Evolutionary conservation across 352 stramenopile species (phyloP), one percentile per base, ranked within the genome.

Genomic region (Pythium aristosporum): DNA sequence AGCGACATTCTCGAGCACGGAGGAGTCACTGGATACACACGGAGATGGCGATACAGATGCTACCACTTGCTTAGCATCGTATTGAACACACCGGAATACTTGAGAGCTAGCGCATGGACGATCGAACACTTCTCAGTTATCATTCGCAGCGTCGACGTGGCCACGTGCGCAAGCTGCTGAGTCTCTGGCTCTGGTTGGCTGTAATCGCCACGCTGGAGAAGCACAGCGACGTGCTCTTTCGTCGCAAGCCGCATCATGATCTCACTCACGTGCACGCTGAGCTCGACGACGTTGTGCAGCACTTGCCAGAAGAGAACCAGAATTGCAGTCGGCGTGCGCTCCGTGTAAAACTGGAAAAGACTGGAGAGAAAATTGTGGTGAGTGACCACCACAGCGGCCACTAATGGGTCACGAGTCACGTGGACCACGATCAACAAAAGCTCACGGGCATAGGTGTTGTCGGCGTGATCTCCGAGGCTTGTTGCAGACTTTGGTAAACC

Each of bases 251-350:
- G 61, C 36, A 57, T n/a, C 13, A 50, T 16, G 21, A 68, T 30
- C 3, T 68, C 52, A 12, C 12, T 57, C 16, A 68, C 34, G 30
- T 57, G 43, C 8, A 18, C 16, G 15, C 15, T 16, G 4, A 57
- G 42, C 0, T 13, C 34, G 23, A 62, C 52, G 5, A 68, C 47
- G 37, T 68, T 61, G 34, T 56, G 53, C 3, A 62, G 4, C 5
- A 68, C 30, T 47, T 53, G 44, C 61, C 61, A 68, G 1, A 68
- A 12, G 32, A 63, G 16, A 16, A 48, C 36, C 10, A 68, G 9
- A 4, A 50, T 23, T 1, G 5, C 11, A n/a, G 41, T 20, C 2
- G 53, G 4, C 1, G 61, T 23, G 15, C 28, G 10, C 2, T 13
- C 15, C 12, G 12, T 43, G 23, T 59, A 23, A 34, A 54, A 63